Evolutionary conservation across 345 rosid species (phyloP).

Genomic region (Odontarrhena argentea): DNA sequence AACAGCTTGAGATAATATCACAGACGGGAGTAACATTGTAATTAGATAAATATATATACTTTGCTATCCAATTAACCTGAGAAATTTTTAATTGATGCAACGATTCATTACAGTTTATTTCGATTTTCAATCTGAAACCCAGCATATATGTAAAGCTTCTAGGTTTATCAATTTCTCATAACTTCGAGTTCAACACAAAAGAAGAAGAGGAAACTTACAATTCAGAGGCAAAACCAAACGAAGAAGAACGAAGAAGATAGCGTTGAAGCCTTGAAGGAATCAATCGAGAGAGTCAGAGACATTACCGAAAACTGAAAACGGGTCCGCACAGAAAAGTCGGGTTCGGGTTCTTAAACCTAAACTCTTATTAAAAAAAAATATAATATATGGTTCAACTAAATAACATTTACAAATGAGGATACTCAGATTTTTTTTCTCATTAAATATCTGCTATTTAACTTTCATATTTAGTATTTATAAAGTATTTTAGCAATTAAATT

Average conservation of each 20-base stretch:
- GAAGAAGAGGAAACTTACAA: constrained; percentile 14
- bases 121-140: neutral
- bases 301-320: neutral
- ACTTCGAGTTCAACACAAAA: neutral
- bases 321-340: neutral
- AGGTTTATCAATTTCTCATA: constrained; percentile 3
- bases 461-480: no score
- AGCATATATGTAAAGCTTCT: neutral
- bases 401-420: no score
- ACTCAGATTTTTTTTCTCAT: no score
- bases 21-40: neutral
- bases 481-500: no score
- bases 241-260: constrained; percentile 5
- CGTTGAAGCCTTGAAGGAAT: neutral
- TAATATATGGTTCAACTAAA: no score
- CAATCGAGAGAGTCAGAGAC: neutral
- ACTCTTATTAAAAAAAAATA: no score
- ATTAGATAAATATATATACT: neutral
- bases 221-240: constrained; percentile 3
- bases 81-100: neutral
- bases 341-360: neutral
- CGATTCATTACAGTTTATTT: neutral
- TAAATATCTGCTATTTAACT: no score
- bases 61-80: neutral
- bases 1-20: neutral